Conservation (phyloP, 208 protist genomes). For the Angomonas ambiguus region DNA sequence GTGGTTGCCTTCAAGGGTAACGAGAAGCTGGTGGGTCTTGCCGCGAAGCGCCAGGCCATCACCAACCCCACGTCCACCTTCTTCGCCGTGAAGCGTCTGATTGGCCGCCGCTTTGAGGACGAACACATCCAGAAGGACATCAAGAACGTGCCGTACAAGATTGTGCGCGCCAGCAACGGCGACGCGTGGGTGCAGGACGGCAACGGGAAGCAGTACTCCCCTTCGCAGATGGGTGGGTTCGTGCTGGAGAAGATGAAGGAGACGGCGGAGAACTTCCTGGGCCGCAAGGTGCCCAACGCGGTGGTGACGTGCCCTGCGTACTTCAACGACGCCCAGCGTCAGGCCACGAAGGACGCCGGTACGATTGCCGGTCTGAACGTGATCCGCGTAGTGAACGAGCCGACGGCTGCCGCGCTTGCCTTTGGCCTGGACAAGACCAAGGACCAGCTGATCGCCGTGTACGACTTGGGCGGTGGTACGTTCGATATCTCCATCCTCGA, state of each 20-base stretch:
- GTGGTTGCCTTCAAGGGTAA: conserved; percentile 78
- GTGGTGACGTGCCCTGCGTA: conserved; percentile 96
- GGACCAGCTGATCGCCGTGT: conserved; percentile 50
- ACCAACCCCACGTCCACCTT: conserved; percentile 78
- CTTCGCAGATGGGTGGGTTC: conserved; percentile 74
- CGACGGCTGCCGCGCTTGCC: conserved; percentile 93
- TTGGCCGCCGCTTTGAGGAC: conserved; percentile 72
- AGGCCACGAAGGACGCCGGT: conserved; percentile 97
- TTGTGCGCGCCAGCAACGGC: conserved; percentile 79
- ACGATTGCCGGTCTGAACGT: conserved; percentile 93
- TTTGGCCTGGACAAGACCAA: conserved; percentile 23
- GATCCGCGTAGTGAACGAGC: conserved; percentile 98
- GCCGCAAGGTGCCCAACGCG: conserved; percentile 59
- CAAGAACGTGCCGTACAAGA: conserved; percentile 94
- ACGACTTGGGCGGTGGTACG: conserved; percentile 90
- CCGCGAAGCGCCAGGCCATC: conserved; percentile 79
- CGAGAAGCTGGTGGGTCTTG: conserved; percentile 77
- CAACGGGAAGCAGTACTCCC: conserved; percentile 82
- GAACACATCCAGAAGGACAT: conserved; percentile 69
- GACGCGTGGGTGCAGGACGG: conserved; percentile 95
- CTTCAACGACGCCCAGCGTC: conserved; percentile 97
- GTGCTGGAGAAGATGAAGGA: conserved; percentile 87
- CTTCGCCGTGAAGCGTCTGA: conserved; percentile 86
- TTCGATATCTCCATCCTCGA: conserved; percentile 98
- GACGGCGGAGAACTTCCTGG: conserved; percentile 32